Percentiles rank a stretch among this genome's conserved stretches.
Conservation (phyloP, 768 basidiomycete species). For the Boletus tylopilopsis region DNA sequence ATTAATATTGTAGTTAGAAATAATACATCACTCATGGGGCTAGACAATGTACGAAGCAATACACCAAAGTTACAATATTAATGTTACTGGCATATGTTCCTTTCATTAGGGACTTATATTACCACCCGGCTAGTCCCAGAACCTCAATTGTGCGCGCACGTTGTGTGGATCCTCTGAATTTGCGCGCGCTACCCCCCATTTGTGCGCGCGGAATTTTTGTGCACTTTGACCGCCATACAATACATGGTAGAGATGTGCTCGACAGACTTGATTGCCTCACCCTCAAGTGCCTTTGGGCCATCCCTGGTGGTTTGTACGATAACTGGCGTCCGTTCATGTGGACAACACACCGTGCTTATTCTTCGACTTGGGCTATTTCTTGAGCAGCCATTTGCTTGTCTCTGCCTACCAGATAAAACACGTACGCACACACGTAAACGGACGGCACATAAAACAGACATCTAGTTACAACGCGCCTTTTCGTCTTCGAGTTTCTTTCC, state of each 20-base stretch:
- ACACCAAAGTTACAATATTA: too few relatives aligned
- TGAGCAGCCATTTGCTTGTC: slow-evolving; percentile 84
- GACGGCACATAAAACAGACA: background rate
- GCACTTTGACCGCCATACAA: slow-evolving; percentile 25
- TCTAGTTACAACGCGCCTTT: slow-evolving; percentile 45
- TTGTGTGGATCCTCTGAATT: too few relatives aligned
- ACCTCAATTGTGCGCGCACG: too few relatives aligned
- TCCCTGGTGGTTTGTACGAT: slow-evolving; percentile 25
- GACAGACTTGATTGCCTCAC: slow-evolving; percentile 39
- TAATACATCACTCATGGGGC: too few relatives aligned
- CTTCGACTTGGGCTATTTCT: slow-evolving; percentile 73
- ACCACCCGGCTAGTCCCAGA: too few relatives aligned
- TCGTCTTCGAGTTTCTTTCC: slow-evolving; percentile 15
- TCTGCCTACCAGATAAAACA: slow-evolving; percentile 51
- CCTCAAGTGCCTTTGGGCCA: slow-evolving; percentile 34
- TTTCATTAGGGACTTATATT: too few relatives aligned
- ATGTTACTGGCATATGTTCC: too few relatives aligned
- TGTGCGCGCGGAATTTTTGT: too few relatives aligned
- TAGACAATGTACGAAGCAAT: too few relatives aligned
- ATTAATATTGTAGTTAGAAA: too few relatives aligned
- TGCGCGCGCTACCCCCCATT: too few relatives aligned
- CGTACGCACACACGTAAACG: background rate
- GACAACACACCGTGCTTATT: slow-evolving; percentile 52
- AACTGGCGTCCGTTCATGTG: slow-evolving; percentile 41
- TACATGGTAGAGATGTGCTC: slow-evolving; percentile 54